Evolutionary conservation across 192 early-diverging fungal species (phyloP).

Genomic region (Geranomyces variabilis): DNA sequence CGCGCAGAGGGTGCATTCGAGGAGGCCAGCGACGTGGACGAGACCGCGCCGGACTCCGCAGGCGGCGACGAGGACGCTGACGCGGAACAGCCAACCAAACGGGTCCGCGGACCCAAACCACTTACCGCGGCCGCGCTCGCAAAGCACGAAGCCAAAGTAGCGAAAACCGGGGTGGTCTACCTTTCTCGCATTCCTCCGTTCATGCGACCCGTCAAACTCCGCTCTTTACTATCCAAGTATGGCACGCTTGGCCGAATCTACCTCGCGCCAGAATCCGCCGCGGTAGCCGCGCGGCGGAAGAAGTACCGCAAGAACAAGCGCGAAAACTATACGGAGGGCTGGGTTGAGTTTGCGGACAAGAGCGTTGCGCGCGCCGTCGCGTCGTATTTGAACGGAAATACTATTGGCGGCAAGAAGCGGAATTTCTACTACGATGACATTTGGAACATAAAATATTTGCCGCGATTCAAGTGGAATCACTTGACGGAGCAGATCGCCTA

Average conservation of each 20-base stretch:
- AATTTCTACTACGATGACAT: constrained; percentile 89
- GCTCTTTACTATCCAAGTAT: constrained; percentile 73
- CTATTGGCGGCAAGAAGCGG: constrained; percentile 86
- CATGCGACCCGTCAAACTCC: constrained; percentile 85
- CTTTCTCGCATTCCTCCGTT: constrained; percentile 90
- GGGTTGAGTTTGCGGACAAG: constrained; percentile 97
- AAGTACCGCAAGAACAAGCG: constrained; percentile 86
- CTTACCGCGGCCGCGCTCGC: constrained; percentile 61
- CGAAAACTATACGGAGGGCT: constrained; percentile 90
- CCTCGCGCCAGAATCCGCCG: constrained; percentile 82
- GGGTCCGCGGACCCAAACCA: constrained; percentile 47
- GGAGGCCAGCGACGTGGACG: background rate
- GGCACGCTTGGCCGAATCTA: constrained; percentile 84
- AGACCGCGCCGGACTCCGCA: background rate
- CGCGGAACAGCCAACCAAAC: background rate
- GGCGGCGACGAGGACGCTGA: background rate
- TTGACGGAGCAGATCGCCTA: constrained; percentile 90
- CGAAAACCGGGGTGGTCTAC: constrained; percentile 87
- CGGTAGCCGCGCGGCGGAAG: constrained; percentile 74
- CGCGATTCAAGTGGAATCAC: constrained; percentile 96
- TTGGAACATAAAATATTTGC: constrained; percentile 97
- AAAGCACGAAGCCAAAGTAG: constrained; percentile 67
- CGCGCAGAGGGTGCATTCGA: background rate
- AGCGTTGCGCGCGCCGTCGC: constrained; percentile 81
- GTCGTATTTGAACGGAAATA: constrained; percentile 74